Percentiles rank a stretch among this genome's conserved stretches.
Conservation (phyloP, 164 flowering plant species). For the Nymphaea colorata region DNA sequence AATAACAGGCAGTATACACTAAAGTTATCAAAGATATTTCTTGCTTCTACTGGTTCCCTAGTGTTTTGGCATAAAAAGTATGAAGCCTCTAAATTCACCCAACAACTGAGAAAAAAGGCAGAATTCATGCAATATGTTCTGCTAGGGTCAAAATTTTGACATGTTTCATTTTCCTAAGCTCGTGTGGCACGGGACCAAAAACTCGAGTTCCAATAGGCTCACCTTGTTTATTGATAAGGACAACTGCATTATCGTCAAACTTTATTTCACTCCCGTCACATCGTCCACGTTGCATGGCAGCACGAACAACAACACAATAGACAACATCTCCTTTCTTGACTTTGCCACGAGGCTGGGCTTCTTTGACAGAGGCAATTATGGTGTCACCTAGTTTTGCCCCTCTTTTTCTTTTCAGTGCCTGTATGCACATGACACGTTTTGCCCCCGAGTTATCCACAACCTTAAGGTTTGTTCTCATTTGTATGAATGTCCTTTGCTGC, state of each 20-base stretch:
- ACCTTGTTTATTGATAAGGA: slow-evolving; percentile 75
- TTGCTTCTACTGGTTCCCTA: too few relatives aligned
- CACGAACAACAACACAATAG: slow-evolving; percentile 79
- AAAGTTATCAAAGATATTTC: too few relatives aligned
- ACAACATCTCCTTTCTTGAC: slow-evolving; percentile 65
- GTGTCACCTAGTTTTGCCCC: slow-evolving; percentile 89
- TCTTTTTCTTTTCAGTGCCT: slow-evolving; percentile 64
- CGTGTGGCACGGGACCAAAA: slow-evolving; percentile 88
- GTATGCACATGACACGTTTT: slow-evolving; percentile 72
- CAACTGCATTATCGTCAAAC: slow-evolving; percentile 93
- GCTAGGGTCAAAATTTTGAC: slow-evolving; percentile 76
- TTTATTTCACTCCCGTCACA: slow-evolving; percentile 82
- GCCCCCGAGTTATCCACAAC: slow-evolving; percentile 94
- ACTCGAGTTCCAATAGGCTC: slow-evolving; percentile 82
- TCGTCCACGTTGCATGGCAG: slow-evolving; percentile 79
- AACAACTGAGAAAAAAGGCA: background rate
- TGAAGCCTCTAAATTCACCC: too few relatives aligned
- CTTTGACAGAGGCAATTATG: slow-evolving; percentile 80
- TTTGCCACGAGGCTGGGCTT: slow-evolving; percentile 75
- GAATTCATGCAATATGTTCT: slow-evolving; percentile 47
- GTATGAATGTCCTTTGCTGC: slow-evolving; percentile 78
- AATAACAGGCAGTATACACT: too few relatives aligned
- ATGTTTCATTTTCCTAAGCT: slow-evolving; percentile 78
- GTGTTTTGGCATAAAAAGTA: too few relatives aligned
- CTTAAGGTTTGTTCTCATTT: slow-evolving; percentile 87